phyloP scores from a whole-genome alignment of 1,284 basidiomycete species.

The Rhodotorula sp. region DNA sequence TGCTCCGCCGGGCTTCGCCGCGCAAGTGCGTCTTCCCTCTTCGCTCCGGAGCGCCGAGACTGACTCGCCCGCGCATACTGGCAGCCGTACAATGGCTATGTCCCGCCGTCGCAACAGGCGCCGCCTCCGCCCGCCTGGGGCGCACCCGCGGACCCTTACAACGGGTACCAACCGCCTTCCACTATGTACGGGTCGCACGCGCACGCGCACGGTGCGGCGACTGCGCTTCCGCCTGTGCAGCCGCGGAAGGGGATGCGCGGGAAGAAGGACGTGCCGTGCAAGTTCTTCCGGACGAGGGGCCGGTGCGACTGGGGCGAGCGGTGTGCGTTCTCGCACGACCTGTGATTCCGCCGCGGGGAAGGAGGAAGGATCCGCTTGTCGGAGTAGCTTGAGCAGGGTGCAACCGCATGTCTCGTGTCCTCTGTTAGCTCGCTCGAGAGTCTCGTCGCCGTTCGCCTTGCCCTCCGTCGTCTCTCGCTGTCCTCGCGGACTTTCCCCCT shows the following conservation, averaged over 20 bases:
- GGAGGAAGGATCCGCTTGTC: not conserved
- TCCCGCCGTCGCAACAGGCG: not conserved
- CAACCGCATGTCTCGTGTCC: not conserved
- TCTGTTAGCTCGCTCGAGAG: not conserved
- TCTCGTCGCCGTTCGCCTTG: not conserved
- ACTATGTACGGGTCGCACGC: not conserved
- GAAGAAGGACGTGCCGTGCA: conserved; percentile 14
- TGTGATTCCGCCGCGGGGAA: not conserved
- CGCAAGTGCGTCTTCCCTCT: not conserved
- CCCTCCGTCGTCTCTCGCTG: not conserved
- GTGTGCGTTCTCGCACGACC: conserved; percentile 29
- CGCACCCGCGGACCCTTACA: not conserved
- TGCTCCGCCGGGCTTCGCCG: not conserved
- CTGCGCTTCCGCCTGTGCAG: not conserved
- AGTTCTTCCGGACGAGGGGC: conserved; percentile 18
- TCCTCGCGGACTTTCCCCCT: not conserved
- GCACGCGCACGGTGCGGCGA: not conserved
- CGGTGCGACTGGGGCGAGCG: conserved; percentile 37
- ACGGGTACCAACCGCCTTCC: conserved; percentile 10
- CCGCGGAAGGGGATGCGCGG: not conserved
- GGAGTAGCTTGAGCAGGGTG: not conserved
- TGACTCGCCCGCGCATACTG: not conserved
- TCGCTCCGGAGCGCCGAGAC: not conserved
- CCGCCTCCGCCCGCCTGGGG: not conserved
- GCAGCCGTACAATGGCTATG: conserved; percentile 24